Evolutionary conservation across 202 grass and related monocot genomes (phyloP).

Genomic region (Carex sylvatica): DNA sequence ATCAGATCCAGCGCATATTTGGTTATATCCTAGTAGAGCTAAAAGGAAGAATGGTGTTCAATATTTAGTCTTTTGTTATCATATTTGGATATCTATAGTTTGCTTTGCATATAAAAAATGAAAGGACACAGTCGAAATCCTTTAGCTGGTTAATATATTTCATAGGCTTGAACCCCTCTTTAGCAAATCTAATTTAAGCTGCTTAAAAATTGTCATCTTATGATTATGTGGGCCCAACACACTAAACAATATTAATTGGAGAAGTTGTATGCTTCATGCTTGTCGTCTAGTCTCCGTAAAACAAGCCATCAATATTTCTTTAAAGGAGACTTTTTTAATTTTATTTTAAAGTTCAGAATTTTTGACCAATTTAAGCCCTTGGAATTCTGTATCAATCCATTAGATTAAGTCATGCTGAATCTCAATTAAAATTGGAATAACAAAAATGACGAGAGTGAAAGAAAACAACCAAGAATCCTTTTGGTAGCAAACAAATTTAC

Average conservation of each 20-base stretch:
- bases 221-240: neutral
- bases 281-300: slow-evolving; percentile 5
- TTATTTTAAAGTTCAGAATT: neutral
- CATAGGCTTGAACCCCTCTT: neutral
- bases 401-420: too few relatives aligned
- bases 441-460: too few relatives aligned
- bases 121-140: neutral
- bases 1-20: neutral
- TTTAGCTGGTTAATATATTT: neutral
- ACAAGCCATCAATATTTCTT: too few relatives aligned
- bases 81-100: neutral
- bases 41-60: neutral
- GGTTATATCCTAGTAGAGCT: neutral
- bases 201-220: neutral
- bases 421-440: too few relatives aligned
- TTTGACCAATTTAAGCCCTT: neutral
- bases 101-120: neutral
- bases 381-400: too few relatives aligned
- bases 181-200: neutral
- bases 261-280: too few relatives aligned
- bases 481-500: too few relatives aligned
- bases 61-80: neutral
- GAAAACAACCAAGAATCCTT: too few relatives aligned
- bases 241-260: neutral
- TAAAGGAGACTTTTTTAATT: neutral